Evolutionary conservation across 2,329 filamentous ascomycete species (phyloP), one percentile per base, ranked within the genome.

Genomic region (Meredithiella fracta): DNA sequence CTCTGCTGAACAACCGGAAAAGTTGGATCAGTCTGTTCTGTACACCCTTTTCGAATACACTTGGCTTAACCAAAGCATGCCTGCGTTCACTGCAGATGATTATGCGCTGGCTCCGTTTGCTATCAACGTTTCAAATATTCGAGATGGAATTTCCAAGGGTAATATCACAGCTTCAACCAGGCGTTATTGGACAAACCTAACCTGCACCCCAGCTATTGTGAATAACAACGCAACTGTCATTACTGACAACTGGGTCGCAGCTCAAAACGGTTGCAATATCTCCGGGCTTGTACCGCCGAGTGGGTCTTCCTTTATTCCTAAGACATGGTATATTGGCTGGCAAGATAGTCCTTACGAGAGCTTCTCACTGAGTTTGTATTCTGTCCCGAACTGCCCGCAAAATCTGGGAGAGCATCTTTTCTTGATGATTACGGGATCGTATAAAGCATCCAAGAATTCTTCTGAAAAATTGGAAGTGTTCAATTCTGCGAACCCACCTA

Each of bases 401-500:
- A 76, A 73, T 25, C 64, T 66, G 0, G 3, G 34, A 0, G 62
- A 65, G 0, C 54, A 56, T 60, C 0, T 66, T 67, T 0, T 65
- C 73, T 20, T 70, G 69, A 1, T 76, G 73, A 3, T 58, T 69
- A 9, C 11, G 0, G 65, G 67, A 0, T 56, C 15, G 7, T 26
- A 25, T n/a, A 26, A 26, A 51, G 47, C 14, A 31, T 31, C 22
- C 15, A 8, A n/a, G 15, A 4, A 38, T n/a, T n/a, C n/a, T n/a
- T n/a, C n/a, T n/a, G 49, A n/a, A 11, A 22, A 17, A 22, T 20
- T 14, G 57, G 68, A 0, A 72, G 68, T 0, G 67, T 67, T 0
- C 22, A 71, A 0, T 77, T 70, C 51, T 77, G 74, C 51, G 62
- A 70, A 22, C 58, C 73, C 0, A 60, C 34, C 0, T 80, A 79